Evolutionary conservation across 2,329 filamentous ascomycete species (phyloP).

Genomic region (Mariannaea sp.): DNA sequence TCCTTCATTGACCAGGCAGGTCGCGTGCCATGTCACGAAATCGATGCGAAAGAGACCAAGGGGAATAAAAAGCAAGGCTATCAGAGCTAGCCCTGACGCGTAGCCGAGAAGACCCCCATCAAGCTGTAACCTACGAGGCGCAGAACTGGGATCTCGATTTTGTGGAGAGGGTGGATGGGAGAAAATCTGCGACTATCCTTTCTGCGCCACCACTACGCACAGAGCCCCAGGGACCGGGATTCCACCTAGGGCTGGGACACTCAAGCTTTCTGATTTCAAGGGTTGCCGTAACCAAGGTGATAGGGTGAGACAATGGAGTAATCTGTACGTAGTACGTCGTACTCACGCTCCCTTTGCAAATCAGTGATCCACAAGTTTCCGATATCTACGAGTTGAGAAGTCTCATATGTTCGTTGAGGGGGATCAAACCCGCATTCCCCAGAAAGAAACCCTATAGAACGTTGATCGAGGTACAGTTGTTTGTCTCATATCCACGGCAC

Average conservation of each 20-base stretch:
- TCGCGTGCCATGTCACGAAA: too few relatives aligned
- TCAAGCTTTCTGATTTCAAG: not conserved
- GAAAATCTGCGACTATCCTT: not conserved
- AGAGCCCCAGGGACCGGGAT: not conserved
- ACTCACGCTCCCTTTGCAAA: not conserved
- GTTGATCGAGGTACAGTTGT: constrained; percentile 20
- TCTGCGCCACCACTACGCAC: not conserved
- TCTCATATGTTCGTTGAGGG: constrained; percentile 26
- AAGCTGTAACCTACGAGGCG: constrained; percentile 2
- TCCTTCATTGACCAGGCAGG: too few relatives aligned
- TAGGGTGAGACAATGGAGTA: not conserved
- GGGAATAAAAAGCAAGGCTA: too few relatives aligned
- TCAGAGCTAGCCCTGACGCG: constrained; percentile 8
- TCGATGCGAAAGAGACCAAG: too few relatives aligned
- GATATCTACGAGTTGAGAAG: constrained; percentile 1
- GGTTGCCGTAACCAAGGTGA: not conserved
- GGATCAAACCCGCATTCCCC: constrained; percentile 24
- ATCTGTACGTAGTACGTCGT: not conserved
- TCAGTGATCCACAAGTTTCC: not conserved
- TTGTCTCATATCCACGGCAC: too few relatives aligned
- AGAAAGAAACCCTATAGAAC: constrained; percentile 9
- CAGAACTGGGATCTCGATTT: constrained; percentile 18
- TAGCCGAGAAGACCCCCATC: constrained; percentile 17
- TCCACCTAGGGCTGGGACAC: not conserved
- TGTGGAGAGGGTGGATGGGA: constrained; percentile 20